A percentile compares a stretch with the other conserved stretches of the same genome.
Conservation (phyloP, 495 filamentous ascomycete species). For the Penicillium nucicola region DNA sequence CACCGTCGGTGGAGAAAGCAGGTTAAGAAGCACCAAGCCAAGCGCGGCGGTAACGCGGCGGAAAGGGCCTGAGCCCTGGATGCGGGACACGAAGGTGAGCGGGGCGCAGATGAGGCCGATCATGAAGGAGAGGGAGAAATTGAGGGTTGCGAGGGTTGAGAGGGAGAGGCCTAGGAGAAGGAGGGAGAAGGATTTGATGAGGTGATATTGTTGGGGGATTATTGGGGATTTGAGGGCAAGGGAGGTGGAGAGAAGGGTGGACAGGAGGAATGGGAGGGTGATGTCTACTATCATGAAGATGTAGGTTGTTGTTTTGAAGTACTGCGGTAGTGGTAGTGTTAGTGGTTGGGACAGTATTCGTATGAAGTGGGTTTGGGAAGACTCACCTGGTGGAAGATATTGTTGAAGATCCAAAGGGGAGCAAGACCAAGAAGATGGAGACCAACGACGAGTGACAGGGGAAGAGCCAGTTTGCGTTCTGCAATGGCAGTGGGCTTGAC, state of each 20-base stretch:
- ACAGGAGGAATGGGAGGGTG: conserved; percentile 55
- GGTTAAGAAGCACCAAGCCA: conserved; percentile 46
- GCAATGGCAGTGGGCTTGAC: conserved; percentile 25
- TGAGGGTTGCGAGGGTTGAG: conserved; percentile 88
- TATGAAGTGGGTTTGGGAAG: not conserved
- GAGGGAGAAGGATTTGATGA: conserved; percentile 89
- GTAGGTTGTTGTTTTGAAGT: conserved; percentile 48
- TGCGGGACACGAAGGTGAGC: conserved; percentile 64
- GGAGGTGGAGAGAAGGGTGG: conserved; percentile 51
- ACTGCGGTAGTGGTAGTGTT: conserved; percentile 37
- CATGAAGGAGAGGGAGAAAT: conserved; percentile 88
- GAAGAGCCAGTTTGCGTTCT: conserved; percentile 77
- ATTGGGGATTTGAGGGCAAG: conserved; percentile 52
- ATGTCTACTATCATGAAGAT: conserved; percentile 57
- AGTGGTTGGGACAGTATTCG: conserved; percentile 10
- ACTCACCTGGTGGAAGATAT: conserved; percentile 61
- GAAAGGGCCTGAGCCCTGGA: conserved; percentile 25
- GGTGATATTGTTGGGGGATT: conserved; percentile 61
- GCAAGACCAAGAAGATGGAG: conserved; percentile 76
- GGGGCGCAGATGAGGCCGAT: conserved; percentile 76
- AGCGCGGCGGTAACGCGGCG: conserved; percentile 23
- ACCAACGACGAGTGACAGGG: conserved; percentile 65
- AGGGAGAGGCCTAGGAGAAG: conserved; percentile 88
- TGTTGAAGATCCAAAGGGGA: conserved; percentile 86
- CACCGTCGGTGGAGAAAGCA: conserved; percentile 64